Evolutionary conservation across 148 eudicot species (phyloP).

Genomic region (Cornus kousa): DNA sequence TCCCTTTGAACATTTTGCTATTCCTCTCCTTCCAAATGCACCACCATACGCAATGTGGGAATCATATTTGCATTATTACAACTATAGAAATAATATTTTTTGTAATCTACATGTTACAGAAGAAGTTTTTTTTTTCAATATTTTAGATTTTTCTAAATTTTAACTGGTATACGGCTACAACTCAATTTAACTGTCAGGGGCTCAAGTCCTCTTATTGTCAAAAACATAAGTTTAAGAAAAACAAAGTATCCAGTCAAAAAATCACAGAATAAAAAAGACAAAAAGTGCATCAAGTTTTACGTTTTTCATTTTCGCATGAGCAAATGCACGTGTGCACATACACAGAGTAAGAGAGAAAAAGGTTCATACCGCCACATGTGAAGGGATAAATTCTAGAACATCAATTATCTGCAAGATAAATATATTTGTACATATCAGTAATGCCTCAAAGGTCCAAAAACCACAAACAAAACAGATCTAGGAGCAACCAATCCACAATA

Average conservation of each 20-base stretch:
- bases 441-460: constrained; percentile 3
- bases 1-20: no score
- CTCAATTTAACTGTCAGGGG: background rate
- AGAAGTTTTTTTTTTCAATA: no score
- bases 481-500: background rate
- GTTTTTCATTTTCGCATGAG: background rate
- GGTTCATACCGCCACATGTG: constrained; percentile 85
- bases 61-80: no score
- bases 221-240: background rate
- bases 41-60: no score
- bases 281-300: background rate
- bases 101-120: no score
- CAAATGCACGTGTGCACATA: background rate
- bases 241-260: background rate
- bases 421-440: constrained; percentile 9
- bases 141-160: no score
- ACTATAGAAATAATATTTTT: no score
- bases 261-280: background rate
- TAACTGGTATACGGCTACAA: no score
- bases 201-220: background rate
- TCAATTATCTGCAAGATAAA: constrained; percentile 80
- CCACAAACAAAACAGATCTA: background rate
- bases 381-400: constrained; percentile 82
- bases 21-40: no score
- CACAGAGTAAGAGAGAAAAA: constrained; percentile 3